These are phyloP conservation scores for Triticum urartu DNA, from an alignment of 176 grass and related monocot species.

Conservation along the genomic window DNA sequence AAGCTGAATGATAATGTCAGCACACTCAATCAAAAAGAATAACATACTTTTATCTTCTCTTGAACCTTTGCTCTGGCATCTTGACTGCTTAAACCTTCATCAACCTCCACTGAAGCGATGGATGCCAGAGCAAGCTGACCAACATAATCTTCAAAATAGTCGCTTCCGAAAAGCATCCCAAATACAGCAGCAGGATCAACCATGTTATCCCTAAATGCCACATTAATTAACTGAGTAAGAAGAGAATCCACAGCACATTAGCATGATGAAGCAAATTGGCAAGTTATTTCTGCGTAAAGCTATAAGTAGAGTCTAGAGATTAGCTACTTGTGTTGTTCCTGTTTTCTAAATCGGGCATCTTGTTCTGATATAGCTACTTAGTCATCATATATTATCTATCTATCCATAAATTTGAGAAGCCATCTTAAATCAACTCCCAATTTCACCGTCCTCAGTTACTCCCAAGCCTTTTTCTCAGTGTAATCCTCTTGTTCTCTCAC, in stretches of 20 bases:
- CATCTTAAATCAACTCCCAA: not conserved
- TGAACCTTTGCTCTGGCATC: slow-evolving; percentile 69
- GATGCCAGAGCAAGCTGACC: slow-evolving; percentile 93
- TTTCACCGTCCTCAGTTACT: not conserved
- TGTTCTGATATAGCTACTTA: not conserved
- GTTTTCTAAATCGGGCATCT: not conserved
- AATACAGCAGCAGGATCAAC: slow-evolving; percentile 92
- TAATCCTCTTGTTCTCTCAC: not conserved
- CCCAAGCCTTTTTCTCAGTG: not conserved
- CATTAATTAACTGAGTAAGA: not conserved
- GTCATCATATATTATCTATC: not conserved
- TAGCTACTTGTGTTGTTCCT: not conserved
- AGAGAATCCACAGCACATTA: not conserved
- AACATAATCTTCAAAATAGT: slow-evolving; percentile 97
- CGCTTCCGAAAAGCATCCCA: slow-evolving; percentile 98
- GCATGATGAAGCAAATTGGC: not conserved
- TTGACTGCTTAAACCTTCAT: slow-evolving; percentile 54
- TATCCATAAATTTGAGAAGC: not conserved
- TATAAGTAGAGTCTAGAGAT: not conserved
- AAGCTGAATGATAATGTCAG: not conserved
- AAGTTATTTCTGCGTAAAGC: not conserved
- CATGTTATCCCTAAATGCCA: slow-evolving; percentile 70
- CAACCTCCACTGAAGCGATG: slow-evolving; percentile 73
- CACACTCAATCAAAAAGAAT: slow-evolving; percentile 8
- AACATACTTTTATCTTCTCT: slow-evolving; percentile 84